These are phyloP conservation scores for Batkoa obscura DNA, from an alignment of 371 early-diverging fungal genomes.

Conservation along the genomic window DNA sequence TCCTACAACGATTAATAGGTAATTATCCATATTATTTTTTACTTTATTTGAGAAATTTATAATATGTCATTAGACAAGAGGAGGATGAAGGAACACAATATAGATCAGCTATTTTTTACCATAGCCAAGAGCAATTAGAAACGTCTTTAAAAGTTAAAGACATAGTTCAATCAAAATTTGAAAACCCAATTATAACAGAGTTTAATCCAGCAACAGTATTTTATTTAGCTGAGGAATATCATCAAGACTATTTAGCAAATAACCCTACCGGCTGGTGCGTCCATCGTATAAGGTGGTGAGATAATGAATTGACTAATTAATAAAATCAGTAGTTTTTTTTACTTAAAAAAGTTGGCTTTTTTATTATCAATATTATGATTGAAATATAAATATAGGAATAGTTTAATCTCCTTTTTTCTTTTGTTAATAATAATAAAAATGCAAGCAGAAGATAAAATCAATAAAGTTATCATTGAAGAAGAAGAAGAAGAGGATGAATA, in stretches of 20 bases:
- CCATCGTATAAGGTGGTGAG: neutral
- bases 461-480: neutral
- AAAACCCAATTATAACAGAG: slow-evolving; percentile 38
- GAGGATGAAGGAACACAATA: slow-evolving; percentile 68
- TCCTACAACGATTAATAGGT: slow-evolving; percentile 28
- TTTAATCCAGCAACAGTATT: slow-evolving; percentile 52
- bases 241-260: slow-evolving; percentile 52
- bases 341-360: too few relatives aligned
- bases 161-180: slow-evolving; percentile 15
- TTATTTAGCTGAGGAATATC: slow-evolving; percentile 81
- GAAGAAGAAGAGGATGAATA: slow-evolving; percentile 31
- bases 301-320: too few relatives aligned
- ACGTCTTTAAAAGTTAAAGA: slow-evolving; percentile 45
- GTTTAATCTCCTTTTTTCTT: too few relatives aligned
- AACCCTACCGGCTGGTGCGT: slow-evolving; percentile 5
- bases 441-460: too few relatives aligned
- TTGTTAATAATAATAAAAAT: too few relatives aligned
- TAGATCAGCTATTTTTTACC: slow-evolving; percentile 70
- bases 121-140: slow-evolving; percentile 41
- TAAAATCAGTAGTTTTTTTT: too few relatives aligned
- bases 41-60: too few relatives aligned
- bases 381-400: too few relatives aligned
- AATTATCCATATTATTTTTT: too few relatives aligned
- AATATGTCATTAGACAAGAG: too few relatives aligned
- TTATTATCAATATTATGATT: too few relatives aligned